Evolutionary conservation across 768 basidiomycete genomes (phyloP).

Genomic region (Boletus subparvulus): DNA sequence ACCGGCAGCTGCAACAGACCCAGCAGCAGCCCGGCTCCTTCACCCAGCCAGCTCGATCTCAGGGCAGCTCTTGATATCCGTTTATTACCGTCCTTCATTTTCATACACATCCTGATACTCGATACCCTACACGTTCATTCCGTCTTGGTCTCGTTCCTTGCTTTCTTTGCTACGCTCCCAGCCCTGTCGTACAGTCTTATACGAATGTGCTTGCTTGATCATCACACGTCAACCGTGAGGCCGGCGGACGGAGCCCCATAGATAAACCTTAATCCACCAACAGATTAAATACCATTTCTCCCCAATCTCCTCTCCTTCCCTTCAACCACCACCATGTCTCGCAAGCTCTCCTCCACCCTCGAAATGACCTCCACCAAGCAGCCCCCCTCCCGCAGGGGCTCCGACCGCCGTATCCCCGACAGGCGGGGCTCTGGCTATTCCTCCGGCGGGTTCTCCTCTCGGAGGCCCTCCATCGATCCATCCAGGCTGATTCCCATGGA

Average conservation of each 20-base stretch:
- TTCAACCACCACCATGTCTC: conserved; percentile 22
- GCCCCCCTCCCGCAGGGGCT: conserved; percentile 43
- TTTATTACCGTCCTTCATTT: conserved; percentile 26
- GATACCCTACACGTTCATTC: conserved; percentile 30
- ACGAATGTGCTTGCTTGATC: conserved; percentile 4
- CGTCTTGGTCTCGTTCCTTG: conserved; percentile 10
- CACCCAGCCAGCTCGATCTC: conserved; percentile 16
- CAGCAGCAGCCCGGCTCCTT: conserved; percentile 11
- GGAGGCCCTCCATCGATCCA: conserved; percentile 76
- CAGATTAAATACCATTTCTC: conserved; percentile 10
- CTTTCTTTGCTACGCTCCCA: conserved; percentile 12
- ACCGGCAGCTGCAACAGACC: conserved; percentile 34
- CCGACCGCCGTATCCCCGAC: conserved; percentile 44
- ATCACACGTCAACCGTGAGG: conserved; percentile 4
- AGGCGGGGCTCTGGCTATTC: conserved; percentile 49
- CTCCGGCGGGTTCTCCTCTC: conserved; percentile 49
- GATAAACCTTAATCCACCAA: conserved; percentile 15
- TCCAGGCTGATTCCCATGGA: conserved; percentile 76
- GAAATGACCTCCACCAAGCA: conserved; percentile 34
- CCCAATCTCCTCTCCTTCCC: background rate
- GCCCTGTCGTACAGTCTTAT: background rate
- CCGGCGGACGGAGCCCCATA: background rate
- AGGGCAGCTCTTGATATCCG: conserved; percentile 28
- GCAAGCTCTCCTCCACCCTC: conserved; percentile 29
- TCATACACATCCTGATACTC: background rate